Evolutionary conservation across 306 rosid genomes (phyloP).

Genomic region (Cicer cuneatum): DNA sequence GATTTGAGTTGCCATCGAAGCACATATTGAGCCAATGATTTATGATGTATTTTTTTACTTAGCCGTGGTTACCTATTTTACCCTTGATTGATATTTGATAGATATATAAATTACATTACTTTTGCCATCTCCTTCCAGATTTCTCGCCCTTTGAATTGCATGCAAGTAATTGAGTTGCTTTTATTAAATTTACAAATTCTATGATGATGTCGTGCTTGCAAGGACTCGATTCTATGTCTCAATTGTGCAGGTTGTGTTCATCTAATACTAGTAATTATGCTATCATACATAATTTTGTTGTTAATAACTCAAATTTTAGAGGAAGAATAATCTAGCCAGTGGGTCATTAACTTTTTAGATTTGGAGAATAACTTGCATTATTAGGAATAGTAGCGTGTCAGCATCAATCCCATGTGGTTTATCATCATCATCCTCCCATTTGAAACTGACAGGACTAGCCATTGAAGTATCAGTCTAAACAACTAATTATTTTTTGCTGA

Average conservation of each 20-base stretch:
- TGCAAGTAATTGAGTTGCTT: constrained; percentile 22
- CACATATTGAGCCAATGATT: constrained; percentile 58
- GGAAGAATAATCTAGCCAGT: not conserved
- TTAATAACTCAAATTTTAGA: constrained; percentile 9
- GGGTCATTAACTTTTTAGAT: constrained; percentile 10
- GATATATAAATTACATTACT: constrained; percentile 40
- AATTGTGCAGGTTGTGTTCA: not conserved
- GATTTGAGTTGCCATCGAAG: constrained; percentile 59
- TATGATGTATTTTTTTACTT: constrained; percentile 41
- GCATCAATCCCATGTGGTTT: not conserved
- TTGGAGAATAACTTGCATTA: constrained; percentile 11
- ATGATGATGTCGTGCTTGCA: constrained; percentile 2
- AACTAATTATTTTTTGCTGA: constrained; percentile 18
- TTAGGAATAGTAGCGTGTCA: not conserved
- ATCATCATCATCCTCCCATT: constrained; percentile 16
- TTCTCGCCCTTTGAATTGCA: constrained; percentile 1
- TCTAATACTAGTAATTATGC: not conserved
- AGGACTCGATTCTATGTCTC: not conserved
- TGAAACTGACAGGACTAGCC: constrained; percentile 22
- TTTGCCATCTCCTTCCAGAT: not conserved
- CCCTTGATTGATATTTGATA: constrained; percentile 46
- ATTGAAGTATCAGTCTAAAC: constrained; percentile 19
- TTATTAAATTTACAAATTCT: constrained; percentile 3
- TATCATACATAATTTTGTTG: constrained; percentile 6
- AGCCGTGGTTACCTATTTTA: constrained; percentile 45